phyloP scores from a whole-genome alignment of 2,329 filamentous ascomycete species.

The Diaporthe citri region DNA sequence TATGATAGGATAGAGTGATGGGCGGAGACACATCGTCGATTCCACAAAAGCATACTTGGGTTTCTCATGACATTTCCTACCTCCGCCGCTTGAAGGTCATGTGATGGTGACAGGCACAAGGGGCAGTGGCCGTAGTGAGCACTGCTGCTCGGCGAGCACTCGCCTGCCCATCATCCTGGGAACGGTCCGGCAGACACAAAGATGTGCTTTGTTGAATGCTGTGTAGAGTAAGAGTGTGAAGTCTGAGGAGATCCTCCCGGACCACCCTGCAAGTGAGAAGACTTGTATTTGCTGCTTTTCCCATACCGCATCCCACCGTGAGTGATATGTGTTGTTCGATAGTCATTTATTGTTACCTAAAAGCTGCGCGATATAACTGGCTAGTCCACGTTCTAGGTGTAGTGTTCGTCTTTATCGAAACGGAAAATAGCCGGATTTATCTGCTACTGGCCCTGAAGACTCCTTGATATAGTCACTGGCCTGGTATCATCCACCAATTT shows the following conservation, averaged over 20 bases:
- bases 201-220: too few species aligned
- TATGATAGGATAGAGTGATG: slow-evolving; percentile 20
- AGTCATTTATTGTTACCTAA: too few species aligned
- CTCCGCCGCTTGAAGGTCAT: neutral
- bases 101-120: neutral
- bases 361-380: too few species aligned
- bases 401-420: neutral
- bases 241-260: too few species aligned
- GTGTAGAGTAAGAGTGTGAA: too few species aligned
- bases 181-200: neutral
- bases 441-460: neutral
- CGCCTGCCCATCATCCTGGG: neutral
- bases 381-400: too few species aligned
- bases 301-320: too few species aligned
- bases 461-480: too few species aligned
- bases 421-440: neutral
- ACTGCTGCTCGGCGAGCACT: neutral
- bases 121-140: neutral
- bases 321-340: too few species aligned
- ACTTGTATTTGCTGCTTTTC: too few species aligned
- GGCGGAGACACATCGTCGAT: neutral
- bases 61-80: neutral
- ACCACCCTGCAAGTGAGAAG: too few species aligned
- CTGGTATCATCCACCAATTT: neutral
- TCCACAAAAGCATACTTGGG: slow-evolving; percentile 27